Percentiles rank a stretch among this genome's conserved stretches.
Evolutionary conservation across 2,329 filamentous ascomycete species (phyloP).

Genomic region (Monosporascus sp.): DNA sequence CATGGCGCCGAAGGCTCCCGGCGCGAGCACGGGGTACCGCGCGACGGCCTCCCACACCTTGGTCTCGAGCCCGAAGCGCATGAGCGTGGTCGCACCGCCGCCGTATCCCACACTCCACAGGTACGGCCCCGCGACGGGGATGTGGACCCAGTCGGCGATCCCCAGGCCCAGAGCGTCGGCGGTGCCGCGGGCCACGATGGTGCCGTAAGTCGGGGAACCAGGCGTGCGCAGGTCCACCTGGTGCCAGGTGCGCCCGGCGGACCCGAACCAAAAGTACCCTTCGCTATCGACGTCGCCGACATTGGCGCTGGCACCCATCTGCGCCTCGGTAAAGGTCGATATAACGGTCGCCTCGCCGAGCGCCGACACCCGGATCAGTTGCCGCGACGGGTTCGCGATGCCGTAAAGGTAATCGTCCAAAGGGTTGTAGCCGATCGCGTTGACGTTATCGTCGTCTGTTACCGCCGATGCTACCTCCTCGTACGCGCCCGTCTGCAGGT

Average conservation of each 20-base stretch:
- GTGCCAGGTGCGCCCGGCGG: not conserved
- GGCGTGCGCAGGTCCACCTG: conserved; percentile 1
- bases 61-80: not conserved
- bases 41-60: not conserved
- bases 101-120: not conserved
- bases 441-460: not conserved
- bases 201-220: conserved; percentile 1
- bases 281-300: conserved; percentile 1
- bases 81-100: not conserved
- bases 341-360: not conserved
- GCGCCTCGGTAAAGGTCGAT: not conserved
- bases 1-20: not conserved
- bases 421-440: conserved; percentile 3
- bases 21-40: not conserved
- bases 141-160: conserved; percentile 1
- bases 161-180: not conserved
- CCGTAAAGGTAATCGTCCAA: conserved; percentile 4
- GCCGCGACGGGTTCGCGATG: not conserved
- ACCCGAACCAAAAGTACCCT: not conserved
- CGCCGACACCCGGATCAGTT: not conserved
- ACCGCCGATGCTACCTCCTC: not conserved
- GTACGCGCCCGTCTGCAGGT: conserved; percentile 2
- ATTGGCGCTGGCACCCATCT: not conserved
- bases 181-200: not conserved
- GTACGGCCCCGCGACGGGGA: not conserved